Base-by-base conservation (phyloP, 129 eudicot species). In the Tagetes patula region DNA sequence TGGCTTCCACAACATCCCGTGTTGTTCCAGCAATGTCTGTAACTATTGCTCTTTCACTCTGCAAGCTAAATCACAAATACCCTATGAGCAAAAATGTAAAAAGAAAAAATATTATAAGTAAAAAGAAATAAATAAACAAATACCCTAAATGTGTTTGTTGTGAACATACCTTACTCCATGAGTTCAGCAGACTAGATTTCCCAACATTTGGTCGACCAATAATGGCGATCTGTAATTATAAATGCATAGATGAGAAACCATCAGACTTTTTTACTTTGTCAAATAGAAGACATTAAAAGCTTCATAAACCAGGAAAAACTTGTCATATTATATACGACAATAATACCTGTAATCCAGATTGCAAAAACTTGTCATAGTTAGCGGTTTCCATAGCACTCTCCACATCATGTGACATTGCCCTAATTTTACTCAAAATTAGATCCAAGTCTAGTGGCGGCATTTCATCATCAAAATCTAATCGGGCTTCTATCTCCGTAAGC, bases 171-270 rank as follows among this genome's bases (percentile, higher is more conserved):
- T 85, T 95, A 87, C 97, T 90, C 99, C 99, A 95, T 14, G 99
- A 93, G 85, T 95, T 95, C 32, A 95, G 94, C 52, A 95, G 96
- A 78, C 99, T 95, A 45, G 99, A 95, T 78, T 95, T 95, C 79
- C 99, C 99, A 50, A 95, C 99, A 82, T 95, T 95, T 65, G 99
- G 99, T 60, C 99, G 85, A 38, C 99, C 99, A 86, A 95, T 87
- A 79, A 95, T 95, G 52, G 99, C 99, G 12, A 95, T 78, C 99
- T 95, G 96, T 58, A 54, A 39, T 48, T 63, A n/a, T 31, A 37
- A 8, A 32, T 37, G 48, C 20, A 58, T 49, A 66, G 13, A 20
- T 55, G 27, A 70, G 74, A 72, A 56, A 6, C 58, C 20, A 37
- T 49, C 38, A n/a, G 31, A 62, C 12, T 33, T 73, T 50, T 27